Evolutionary conservation across 2,329 filamentous ascomycete genomes (phyloP).

Genomic region (Myriosclerotinia duriaeana): DNA sequence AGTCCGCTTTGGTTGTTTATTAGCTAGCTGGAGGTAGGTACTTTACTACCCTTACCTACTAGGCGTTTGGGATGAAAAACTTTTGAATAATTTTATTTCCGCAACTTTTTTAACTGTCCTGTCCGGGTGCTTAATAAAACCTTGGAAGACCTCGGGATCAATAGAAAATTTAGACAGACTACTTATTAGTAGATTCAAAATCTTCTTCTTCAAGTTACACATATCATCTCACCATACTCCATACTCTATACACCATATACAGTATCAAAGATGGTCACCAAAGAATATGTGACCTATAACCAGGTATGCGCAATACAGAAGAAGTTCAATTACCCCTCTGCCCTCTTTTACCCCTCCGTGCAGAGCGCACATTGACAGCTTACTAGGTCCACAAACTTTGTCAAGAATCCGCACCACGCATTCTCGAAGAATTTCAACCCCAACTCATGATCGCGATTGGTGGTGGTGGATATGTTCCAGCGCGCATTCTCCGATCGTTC

Average conservation of each 20-base stretch:
- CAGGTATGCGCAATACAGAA: slow-evolving; percentile 59
- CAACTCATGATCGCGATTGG: slow-evolving; percentile 99
- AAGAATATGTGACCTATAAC: slow-evolving; percentile 89
- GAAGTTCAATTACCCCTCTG: slow-evolving; percentile 4
- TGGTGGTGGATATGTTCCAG: slow-evolving; percentile 94
- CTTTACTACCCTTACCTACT: too few species aligned
- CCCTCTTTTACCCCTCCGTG: slow-evolving; percentile 24
- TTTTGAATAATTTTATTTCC: slow-evolving; percentile 12
- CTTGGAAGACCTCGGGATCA: not conserved
- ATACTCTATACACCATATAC: not conserved
- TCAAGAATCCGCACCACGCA: slow-evolving; percentile 76
- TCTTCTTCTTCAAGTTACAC: slow-evolving; percentile 9
- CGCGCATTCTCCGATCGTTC: slow-evolving; percentile 95
- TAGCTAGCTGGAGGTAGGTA: not conserved
- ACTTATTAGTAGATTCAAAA: not conserved
- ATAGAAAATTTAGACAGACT: not conserved
- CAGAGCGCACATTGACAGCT: slow-evolving; percentile 29
- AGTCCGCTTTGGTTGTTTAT: slow-evolving; percentile 1
- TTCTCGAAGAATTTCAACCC: slow-evolving; percentile 83
- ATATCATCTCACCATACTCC: not conserved
- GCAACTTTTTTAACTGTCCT: not conserved
- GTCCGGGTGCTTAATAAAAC: not conserved
- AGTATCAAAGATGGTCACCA: slow-evolving; percentile 65
- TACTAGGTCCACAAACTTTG: slow-evolving; percentile 93
- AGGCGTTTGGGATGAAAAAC: too few species aligned